Evolutionary conservation across 768 basidiomycete genomes (phyloP), one percentile per base, ranked within the genome.

Genomic region (Macrolepiota fuliginosa): DNA sequence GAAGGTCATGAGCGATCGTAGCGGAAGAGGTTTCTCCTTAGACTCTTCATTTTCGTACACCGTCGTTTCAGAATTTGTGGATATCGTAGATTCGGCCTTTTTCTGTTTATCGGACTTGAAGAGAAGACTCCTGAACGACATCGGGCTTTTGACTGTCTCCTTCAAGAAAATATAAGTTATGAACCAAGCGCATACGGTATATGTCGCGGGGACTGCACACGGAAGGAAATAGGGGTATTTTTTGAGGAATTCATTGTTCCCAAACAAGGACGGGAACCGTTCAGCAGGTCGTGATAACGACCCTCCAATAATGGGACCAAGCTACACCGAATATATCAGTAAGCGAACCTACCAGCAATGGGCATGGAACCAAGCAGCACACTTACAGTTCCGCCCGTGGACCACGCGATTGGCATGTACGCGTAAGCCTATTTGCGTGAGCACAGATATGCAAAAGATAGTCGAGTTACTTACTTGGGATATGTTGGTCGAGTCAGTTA

Each of bases 401-500:
- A 77, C 78, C 77, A 79, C 29, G 76, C 73, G 56, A 81, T 74
- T 11, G 90, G 90, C 77, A 89, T 78, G 61, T 81, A 88, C 0
- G 87, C 84, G 73, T 88, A 91, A 5, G 86, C 80, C 80, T 81
- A 57, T 32, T 51, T 15, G 52, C 37, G 53, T 36, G 15, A 40
- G 19, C 54, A 19, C 54, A 29, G 19, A 17, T 32, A 13, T 9
- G 17, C 51, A n/a, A 40, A n/a, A 54, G 11, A 46, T 22, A 61
- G 10, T 19, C 56, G 50, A 13, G 19, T 52, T 29, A 36, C 46
- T 64, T 62, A 78, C 89, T 68, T 80, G 79, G 2, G 88, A 78
- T 49, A 91, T 77, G 69, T 90, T 91, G 0, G 87, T 84, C 0
- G 82, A 72, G 65, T 92, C 89, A 0, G 89, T 89, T 64, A 92